A percentile compares a stretch with the other conserved stretches of the same genome.
Conservation (phyloP, 179 eudicot species). For the Dionaea muscipula region DNA sequence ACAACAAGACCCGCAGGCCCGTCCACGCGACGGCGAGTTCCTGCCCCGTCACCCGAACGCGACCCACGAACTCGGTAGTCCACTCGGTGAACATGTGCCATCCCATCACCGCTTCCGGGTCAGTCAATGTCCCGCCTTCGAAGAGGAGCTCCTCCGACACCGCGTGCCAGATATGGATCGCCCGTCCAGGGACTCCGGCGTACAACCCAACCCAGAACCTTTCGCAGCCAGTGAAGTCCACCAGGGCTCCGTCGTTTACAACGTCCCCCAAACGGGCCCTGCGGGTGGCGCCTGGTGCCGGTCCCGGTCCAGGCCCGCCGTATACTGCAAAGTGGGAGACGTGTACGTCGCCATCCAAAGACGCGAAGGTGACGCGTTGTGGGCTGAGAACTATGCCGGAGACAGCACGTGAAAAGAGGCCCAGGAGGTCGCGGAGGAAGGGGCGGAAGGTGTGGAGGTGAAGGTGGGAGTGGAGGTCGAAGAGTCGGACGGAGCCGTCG, state of each 20-base stretch:
- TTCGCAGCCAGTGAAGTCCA: conserved; percentile 60
- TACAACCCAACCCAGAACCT: conserved; percentile 93
- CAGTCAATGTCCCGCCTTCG: conserved; percentile 55
- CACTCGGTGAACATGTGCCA: conserved; percentile 68
- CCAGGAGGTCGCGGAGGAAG: conserved; percentile 48
- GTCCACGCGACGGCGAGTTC: conserved; percentile 66
- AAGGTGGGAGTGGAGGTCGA: conserved; percentile 35
- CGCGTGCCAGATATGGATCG: conserved; percentile 65
- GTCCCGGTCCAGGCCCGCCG: conserved; percentile 11
- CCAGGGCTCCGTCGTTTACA: conserved; percentile 67
- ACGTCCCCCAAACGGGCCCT: conserved; percentile 58
- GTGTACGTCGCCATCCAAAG: conserved; percentile 73
- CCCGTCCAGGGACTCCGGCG: conserved; percentile 80
- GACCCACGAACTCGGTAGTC: conserved; percentile 47
- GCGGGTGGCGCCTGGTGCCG: conserved; percentile 19
- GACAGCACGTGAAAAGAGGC: conserved; percentile 61
- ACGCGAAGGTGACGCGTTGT: conserved; percentile 45
- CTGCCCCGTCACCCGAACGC: conserved; percentile 37
- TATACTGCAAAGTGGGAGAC: conserved; percentile 24
- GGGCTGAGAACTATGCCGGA: conserved; percentile 52
- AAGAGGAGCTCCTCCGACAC: conserved; percentile 50
- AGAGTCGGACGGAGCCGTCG: conserved; percentile 64
- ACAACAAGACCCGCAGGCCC: conserved; percentile 24
- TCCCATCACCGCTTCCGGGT: conserved; percentile 75
- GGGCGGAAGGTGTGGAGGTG: conserved; percentile 59